phyloP scores from a whole-genome alignment of 2,329 filamentous ascomycete genomes.

The Diaporthe sp. region DNA sequence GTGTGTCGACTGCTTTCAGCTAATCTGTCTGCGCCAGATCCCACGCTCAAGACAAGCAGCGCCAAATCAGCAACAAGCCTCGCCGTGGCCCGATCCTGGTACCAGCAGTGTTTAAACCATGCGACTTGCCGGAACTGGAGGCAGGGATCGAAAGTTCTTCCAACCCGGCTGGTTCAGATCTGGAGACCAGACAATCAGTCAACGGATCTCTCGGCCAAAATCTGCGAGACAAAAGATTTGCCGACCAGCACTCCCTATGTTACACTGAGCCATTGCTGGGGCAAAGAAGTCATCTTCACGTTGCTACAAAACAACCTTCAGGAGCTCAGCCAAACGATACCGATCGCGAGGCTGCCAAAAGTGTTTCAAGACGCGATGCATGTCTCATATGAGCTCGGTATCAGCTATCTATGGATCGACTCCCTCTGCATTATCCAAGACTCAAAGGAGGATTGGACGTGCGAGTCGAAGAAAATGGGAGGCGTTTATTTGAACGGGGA shows the following conservation, averaged over 20 bases:
- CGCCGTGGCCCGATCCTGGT: background rate
- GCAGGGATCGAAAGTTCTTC: background rate
- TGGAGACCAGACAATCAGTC: background rate
- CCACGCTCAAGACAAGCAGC: background rate
- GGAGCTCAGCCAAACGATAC: background rate
- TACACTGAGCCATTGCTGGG: constrained; percentile 7
- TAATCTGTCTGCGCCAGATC: background rate
- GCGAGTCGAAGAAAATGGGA: constrained; percentile 6
- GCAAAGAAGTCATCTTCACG: background rate
- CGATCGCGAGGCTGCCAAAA: background rate
- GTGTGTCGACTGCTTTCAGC: too few relatives aligned
- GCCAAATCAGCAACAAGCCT: background rate
- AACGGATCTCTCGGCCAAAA: background rate
- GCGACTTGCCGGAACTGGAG: background rate
- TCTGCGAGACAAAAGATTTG: background rate
- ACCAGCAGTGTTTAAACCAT: background rate
- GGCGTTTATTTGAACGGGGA: background rate
- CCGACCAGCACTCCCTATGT: background rate
- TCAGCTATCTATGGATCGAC: constrained; percentile 10
- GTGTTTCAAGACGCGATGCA: constrained; percentile 8
- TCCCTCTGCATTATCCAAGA: constrained; percentile 20
- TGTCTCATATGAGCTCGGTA: background rate
- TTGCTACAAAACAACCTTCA: background rate
- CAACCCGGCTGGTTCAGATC: background rate
- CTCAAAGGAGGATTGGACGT: background rate